Conservation (phyloP, 1,139 yeast species). For the Magnusiomyces magnusii region DNA sequence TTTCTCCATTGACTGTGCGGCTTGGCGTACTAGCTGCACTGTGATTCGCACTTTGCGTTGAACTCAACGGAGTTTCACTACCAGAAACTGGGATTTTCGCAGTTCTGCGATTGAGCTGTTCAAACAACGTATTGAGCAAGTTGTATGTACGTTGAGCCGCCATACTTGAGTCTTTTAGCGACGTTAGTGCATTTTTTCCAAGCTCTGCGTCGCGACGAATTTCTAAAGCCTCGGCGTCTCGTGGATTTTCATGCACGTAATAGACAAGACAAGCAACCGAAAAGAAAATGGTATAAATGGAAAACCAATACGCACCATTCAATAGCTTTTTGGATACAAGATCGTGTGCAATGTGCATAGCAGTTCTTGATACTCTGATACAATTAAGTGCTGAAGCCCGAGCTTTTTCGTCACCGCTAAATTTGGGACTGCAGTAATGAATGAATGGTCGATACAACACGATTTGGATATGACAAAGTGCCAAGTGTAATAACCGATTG, state of each 20-base stretch:
- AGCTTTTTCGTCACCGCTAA: slow-evolving; percentile 41
- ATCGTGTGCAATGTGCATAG: slow-evolving; percentile 74
- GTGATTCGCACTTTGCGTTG: not conserved
- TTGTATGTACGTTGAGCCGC: slow-evolving; percentile 78
- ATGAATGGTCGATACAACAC: slow-evolving; percentile 86
- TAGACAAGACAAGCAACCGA: slow-evolving; percentile 83
- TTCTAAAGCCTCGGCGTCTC: slow-evolving; percentile 42
- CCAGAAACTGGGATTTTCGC: slow-evolving; percentile 13
- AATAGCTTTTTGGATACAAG: slow-evolving; percentile 67
- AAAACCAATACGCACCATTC: slow-evolving; percentile 90
- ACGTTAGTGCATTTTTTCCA: slow-evolving; percentile 67
- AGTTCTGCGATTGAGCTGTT: slow-evolving; percentile 44
- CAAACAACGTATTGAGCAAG: slow-evolving; percentile 70
- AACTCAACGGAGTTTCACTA: not conserved
- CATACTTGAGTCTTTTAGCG: slow-evolving; percentile 63
- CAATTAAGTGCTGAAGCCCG: slow-evolving; percentile 77
- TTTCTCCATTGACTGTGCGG: not conserved
- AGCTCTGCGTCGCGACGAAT: slow-evolving; percentile 71
- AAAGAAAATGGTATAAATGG: slow-evolving; percentile 85
- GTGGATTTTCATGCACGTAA: slow-evolving; percentile 68
- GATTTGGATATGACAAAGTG: slow-evolving; percentile 77
- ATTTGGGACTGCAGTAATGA: slow-evolving; percentile 56
- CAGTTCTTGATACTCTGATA: slow-evolving; percentile 76
- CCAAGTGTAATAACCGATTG: slow-evolving; percentile 64
- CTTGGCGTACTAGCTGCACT: not conserved